Evolutionary conservation across 129 eudicot species (phyloP).

Genomic region (Flaveria sonorensis): DNA sequence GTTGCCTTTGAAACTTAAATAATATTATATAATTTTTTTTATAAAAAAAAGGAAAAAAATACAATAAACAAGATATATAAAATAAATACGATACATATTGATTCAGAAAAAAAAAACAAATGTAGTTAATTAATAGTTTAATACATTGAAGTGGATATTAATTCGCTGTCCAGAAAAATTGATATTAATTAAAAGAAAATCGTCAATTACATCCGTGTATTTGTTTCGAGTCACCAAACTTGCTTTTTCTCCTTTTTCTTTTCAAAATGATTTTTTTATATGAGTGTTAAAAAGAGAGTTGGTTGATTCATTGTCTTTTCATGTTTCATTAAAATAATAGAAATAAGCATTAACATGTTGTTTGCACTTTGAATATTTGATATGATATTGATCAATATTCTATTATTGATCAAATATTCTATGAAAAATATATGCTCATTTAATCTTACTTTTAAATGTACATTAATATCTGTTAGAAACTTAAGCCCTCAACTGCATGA

Average conservation of each 20-base stretch:
- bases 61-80: too few species aligned
- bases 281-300: conserved; percentile 31
- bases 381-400: too few species aligned
- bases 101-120: too few species aligned
- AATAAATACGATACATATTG: too few species aligned
- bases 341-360: background rate
- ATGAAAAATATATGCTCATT: too few species aligned
- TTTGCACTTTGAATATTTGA: background rate
- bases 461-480: too few species aligned
- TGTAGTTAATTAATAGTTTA: background rate
- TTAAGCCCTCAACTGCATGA: too few species aligned
- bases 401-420: background rate
- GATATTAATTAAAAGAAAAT: background rate
- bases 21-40: too few species aligned
- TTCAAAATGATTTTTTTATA: background rate
- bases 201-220: background rate
- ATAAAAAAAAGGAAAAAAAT: too few species aligned
- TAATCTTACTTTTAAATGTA: too few species aligned
- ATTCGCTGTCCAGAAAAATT: background rate
- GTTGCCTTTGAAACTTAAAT: too few species aligned
- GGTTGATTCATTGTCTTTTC: conserved; percentile 39
- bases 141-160: too few species aligned
- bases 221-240: conserved; percentile 27
- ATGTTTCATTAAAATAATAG: conserved; percentile 19
- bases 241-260: background rate